Base-by-base conservation (phyloP, 345 rosid genomes). In the Lumnitzera littorea region DNA sequence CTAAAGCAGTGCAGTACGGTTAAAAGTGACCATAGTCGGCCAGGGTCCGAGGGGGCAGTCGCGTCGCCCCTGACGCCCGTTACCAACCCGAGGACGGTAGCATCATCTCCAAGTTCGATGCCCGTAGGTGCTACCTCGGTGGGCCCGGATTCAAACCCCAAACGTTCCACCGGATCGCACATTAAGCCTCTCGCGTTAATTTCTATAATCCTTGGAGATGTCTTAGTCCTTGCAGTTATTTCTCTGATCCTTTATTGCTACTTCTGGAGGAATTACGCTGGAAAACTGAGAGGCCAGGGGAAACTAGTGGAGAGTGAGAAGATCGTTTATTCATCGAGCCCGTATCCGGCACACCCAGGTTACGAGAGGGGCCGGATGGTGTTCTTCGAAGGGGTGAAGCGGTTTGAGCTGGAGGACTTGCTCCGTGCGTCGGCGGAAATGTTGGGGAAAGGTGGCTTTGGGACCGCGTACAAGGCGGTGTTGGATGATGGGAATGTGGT, bases 351-450 rank as follows among this genome's bases (percentile, higher is more conserved):
- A 13, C 80, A 65, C 53, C 50, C 66, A 31, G 80, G 90, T 17
- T 81, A 68, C 7, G 95, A 87, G 74, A 72, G 91, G 66, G 95
- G 95, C 46, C 67, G 80, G 64, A 91, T 91, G 96, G 96, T 89
- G 65, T 91, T 91, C 50, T 91, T 91, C 62, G 95, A 91, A 64
- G 95, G 95, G 36, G 85, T 72, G 55, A 68, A 75, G 68, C 57
- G 85, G 66, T 91, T 91, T 43, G 98, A 91, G 74, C 80, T 91
- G 2, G 96, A 91, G 72, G 96, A 91, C 66, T 72, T 91, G 71
- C 76, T 91, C 47, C 66, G 96, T 62, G 96, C 98, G 3, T 91
- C 98, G 23, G 98, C 98, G 7, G 98, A 91, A 83, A 87, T 91
- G 96, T 71, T 91, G 31, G 98, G 98, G 24, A 91, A 91, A 74